Evolutionary conservation across 2,329 filamentous ascomycete genomes (phyloP).

Genomic region (Pezizomycotina sp.): DNA sequence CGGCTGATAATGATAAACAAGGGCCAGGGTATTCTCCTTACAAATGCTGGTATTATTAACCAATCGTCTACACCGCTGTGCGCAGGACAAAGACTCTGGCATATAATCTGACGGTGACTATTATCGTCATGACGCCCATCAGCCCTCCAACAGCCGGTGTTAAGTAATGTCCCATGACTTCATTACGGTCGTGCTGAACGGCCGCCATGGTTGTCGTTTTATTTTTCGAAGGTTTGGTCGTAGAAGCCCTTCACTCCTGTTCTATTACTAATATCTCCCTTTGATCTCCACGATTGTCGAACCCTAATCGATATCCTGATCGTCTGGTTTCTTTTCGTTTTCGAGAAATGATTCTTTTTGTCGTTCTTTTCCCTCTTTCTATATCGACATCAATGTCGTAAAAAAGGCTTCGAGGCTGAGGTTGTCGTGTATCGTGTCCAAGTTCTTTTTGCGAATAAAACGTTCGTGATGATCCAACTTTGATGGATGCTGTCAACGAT

Average conservation of each 20-base stretch:
- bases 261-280: no score
- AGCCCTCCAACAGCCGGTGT: constrained; percentile 26
- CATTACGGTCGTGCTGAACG: constrained; percentile 11
- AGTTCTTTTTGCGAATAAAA: no score
- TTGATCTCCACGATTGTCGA: no score
- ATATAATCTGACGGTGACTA: constrained; percentile 30
- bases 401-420: no score
- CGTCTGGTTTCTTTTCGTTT: no score
- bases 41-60: constrained; percentile 23
- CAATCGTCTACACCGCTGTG: constrained; percentile 27
- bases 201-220: constrained; percentile 8
- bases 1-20: neutral
- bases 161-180: constrained; percentile 15
- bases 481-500: no score
- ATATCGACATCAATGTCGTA: no score
- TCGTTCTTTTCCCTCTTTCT: no score
- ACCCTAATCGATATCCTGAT: no score
- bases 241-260: neutral
- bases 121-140: constrained; percentile 29
- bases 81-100: constrained; percentile 30
- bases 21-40: constrained; percentile 11
- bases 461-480: no score
- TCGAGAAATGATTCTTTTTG: no score
- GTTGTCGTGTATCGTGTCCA: no score
- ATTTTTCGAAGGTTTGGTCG: constrained; percentile 6